phyloP scores from a whole-genome alignment of 306 rosid species.

The Ormosia semicastrata region DNA sequence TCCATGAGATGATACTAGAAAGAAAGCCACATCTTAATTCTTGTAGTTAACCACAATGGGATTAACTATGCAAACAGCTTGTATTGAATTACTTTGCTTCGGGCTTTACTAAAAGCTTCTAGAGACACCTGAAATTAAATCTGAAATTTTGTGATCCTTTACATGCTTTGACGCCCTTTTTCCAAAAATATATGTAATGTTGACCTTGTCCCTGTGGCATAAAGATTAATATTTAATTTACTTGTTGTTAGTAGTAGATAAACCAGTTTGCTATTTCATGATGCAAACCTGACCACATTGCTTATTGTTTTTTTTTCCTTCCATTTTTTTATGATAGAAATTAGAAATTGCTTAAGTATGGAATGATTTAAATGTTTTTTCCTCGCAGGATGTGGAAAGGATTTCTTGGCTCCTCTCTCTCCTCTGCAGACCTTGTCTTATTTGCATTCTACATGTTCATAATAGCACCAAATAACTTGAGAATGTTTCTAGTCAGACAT shows the following conservation, averaged over 20 bases:
- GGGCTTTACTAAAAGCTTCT: neutral
- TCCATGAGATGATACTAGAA: neutral
- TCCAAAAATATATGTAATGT: neutral
- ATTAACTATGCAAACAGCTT: neutral
- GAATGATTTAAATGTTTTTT: slow-evolving; percentile 14
- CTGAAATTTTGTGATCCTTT: neutral
- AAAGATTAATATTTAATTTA: neutral
- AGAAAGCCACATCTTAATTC: neutral
- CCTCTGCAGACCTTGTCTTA: slow-evolving; percentile 70
- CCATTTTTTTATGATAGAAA: neutral
- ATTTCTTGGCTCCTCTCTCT: slow-evolving; percentile 90
- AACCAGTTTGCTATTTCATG: neutral
- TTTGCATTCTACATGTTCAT: slow-evolving; percentile 92
- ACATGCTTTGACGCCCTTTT: neutral
- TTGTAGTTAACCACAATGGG: neutral
- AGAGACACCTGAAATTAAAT: neutral
- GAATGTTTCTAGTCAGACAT: slow-evolving; percentile 84
- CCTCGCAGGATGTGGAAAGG: slow-evolving; percentile 96
- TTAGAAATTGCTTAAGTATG: neutral
- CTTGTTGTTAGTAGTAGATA: neutral
- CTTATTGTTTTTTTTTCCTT: neutral
- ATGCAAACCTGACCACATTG: neutral
- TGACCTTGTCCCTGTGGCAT: neutral
- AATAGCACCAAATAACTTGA: slow-evolving; percentile 82
- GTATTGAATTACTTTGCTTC: neutral